These are phyloP conservation scores for Leishmania major DNA, from an alignment of 208 protist species.

Conservation along the genomic window DNA sequence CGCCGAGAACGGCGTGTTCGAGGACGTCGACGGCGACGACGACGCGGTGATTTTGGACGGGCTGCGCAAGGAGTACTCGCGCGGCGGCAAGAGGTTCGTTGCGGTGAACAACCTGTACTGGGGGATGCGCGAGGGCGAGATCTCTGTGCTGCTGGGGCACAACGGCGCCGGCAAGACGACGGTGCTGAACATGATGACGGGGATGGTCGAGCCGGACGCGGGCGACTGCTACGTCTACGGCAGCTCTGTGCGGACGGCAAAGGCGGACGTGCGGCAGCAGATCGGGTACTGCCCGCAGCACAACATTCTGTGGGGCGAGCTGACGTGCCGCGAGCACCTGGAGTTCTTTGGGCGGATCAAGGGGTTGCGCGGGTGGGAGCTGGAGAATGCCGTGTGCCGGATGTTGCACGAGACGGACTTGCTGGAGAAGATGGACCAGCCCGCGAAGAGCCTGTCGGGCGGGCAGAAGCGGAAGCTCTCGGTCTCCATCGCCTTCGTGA, in stretches of 20 bases:
- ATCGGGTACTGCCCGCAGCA: constrained; percentile 80
- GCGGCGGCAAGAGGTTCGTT: constrained; percentile 52
- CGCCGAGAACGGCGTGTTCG: constrained; percentile 32
- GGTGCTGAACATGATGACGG: constrained; percentile 85
- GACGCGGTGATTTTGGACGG: constrained; percentile 28
- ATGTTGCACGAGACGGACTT: constrained; percentile 63
- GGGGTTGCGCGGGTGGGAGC: constrained; percentile 49
- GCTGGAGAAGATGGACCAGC: constrained; percentile 49
- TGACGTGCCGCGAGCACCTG: constrained; percentile 92
- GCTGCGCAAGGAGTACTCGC: constrained; percentile 39
- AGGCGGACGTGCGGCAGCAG: constrained; percentile 38
- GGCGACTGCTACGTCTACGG: constrained; percentile 79
- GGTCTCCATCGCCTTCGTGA: constrained; percentile 91
- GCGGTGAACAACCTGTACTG: constrained; percentile 82
- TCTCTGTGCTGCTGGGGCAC: constrained; percentile 72
- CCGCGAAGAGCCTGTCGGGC: constrained; percentile 53
- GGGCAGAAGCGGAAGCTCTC: constrained; percentile 92
- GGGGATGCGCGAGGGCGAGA: constrained; percentile 50
- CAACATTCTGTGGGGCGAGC: constrained; percentile 65
- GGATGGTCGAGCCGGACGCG: constrained; percentile 62
- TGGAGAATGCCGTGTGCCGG: constrained; percentile 36
- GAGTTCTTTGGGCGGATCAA: constrained; percentile 90
- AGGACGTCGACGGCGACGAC: constrained; percentile 18
- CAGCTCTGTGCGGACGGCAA: constrained; percentile 41
- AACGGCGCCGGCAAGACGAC: constrained; percentile 89